phyloP scores from a whole-genome alignment of 257 asterid genomes.

The Pogostemon cablin region DNA sequence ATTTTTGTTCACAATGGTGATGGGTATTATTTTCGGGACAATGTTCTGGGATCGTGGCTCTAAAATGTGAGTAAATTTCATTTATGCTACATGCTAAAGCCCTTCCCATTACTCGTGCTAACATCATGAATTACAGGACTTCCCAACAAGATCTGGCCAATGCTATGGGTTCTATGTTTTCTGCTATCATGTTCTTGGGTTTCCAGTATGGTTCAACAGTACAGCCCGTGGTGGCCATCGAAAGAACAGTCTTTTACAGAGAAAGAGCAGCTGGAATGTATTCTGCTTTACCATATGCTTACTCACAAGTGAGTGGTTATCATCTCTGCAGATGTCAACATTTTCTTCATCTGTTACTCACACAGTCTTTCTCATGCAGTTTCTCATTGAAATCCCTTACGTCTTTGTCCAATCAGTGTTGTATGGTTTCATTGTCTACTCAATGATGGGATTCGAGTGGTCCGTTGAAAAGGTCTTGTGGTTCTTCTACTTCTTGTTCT shows the following conservation, averaged over 20 bases:
- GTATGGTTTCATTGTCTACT: slow-evolving; percentile 37
- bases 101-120: background rate
- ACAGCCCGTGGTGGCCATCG: slow-evolving; percentile 46
- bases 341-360: background rate
- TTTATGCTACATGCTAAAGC: background rate
- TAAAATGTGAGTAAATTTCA: slow-evolving; percentile 48
- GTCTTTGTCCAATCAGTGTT: slow-evolving; percentile 34
- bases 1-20: slow-evolving; percentile 64
- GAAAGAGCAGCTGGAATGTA: slow-evolving; percentile 44
- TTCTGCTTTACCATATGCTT: slow-evolving; percentile 43
- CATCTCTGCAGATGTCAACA: background rate
- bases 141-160: slow-evolving; percentile 31
- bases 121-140: background rate
- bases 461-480: slow-evolving; percentile 53
- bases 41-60: slow-evolving; percentile 84
- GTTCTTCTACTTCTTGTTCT: slow-evolving; percentile 55
- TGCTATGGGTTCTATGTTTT: slow-evolving; percentile 43
- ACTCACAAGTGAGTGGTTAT: slow-evolving; percentile 35
- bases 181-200: slow-evolving; percentile 40
- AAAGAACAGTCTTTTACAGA: slow-evolving; percentile 43
- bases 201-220: slow-evolving; percentile 39
- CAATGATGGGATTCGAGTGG: slow-evolving; percentile 48
- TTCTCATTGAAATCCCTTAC: slow-evolving; percentile 35
- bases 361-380: slow-evolving; percentile 20
- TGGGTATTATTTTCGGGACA: slow-evolving; percentile 74